phyloP scores from a whole-genome alignment of 2,329 filamentous ascomycete species.

The Clonostachys chloroleuca region DNA sequence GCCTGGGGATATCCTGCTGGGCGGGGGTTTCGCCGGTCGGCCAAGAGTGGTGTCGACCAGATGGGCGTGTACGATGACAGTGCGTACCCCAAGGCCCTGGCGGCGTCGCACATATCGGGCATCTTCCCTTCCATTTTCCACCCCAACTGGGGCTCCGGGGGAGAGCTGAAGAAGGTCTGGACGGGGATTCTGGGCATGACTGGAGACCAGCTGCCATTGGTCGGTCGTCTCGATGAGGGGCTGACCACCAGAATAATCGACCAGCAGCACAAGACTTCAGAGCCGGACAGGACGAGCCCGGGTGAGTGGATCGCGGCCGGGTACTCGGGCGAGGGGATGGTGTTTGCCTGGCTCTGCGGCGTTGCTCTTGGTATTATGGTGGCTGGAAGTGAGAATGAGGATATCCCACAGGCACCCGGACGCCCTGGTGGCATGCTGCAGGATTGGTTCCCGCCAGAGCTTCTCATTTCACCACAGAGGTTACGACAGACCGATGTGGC shows the following conservation, averaged over 20 bases:
- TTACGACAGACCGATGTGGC: not conserved
- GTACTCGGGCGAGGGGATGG: constrained; percentile 45
- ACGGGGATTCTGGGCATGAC: constrained; percentile 39
- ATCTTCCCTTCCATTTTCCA: constrained; percentile 31
- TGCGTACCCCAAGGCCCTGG: constrained; percentile 16
- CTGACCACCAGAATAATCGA: constrained; percentile 7
- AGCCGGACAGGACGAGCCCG: not conserved
- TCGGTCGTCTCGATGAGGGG: constrained; percentile 31
- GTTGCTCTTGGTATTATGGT: constrained; percentile 18
- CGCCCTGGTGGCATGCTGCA: not conserved
- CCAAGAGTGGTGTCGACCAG: not conserved
- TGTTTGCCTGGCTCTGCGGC: constrained; percentile 42
- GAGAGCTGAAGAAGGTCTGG: constrained; percentile 29
- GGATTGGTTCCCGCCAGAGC: not conserved
- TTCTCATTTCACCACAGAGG: not conserved
- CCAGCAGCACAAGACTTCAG: constrained; percentile 1
- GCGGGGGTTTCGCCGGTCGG: not conserved
- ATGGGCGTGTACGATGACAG: not conserved
- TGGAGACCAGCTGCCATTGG: constrained; percentile 38
- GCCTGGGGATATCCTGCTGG: constrained; percentile 36
- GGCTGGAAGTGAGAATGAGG: not conserved
- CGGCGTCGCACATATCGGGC: constrained; percentile 21
- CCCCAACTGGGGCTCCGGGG: constrained; percentile 14
- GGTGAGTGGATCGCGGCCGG: constrained; percentile 45
- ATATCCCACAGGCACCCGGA: not conserved